Evolutionary conservation across 2,329 filamentous ascomycete species (phyloP).

Genomic region (Penicillium italicum): DNA sequence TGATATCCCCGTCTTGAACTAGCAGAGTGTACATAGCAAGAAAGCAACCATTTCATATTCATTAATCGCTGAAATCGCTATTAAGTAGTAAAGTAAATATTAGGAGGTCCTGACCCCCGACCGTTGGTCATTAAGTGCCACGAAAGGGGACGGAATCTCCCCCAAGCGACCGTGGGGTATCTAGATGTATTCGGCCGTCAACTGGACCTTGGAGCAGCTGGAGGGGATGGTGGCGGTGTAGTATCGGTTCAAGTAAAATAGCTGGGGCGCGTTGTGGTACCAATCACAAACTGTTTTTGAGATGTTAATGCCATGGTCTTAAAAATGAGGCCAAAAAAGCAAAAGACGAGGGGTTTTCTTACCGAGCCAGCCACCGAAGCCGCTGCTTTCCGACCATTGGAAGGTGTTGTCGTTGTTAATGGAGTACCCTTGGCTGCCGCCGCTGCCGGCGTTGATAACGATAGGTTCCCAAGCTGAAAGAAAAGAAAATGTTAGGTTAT

Average conservation of each 20-base stretch:
- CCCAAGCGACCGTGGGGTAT: conserved; percentile 7
- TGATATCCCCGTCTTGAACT: conserved; percentile 7
- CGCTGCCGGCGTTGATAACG: conserved; percentile 33
- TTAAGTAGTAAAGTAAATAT: conserved; percentile 7
- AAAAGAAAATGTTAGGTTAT: background rate
- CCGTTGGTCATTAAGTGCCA: background rate
- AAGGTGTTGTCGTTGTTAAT: conserved; percentile 25
- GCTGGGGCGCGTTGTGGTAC: conserved; percentile 39
- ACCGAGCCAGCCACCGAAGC: conserved; percentile 42
- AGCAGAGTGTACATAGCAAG: conserved; percentile 5
- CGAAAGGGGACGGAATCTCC: background rate
- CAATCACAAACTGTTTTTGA: conserved; percentile 38
- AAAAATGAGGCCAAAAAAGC: background rate
- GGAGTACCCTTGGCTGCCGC: conserved; percentile 31
- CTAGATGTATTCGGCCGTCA: conserved; percentile 27
- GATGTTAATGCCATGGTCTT: conserved; percentile 1
- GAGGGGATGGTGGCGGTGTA: conserved; percentile 25
- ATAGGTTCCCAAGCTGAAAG: conserved; percentile 38
- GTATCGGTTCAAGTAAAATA: conserved; percentile 36
- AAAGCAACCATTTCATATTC: conserved; percentile 3
- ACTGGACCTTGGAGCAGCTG: conserved; percentile 35
- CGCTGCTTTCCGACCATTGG: conserved; percentile 27
- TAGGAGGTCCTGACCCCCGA: background rate
- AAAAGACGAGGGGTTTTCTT: conserved; percentile 13
- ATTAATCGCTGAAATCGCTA: conserved; percentile 3